phyloP scores from a whole-genome alignment of 352 stramenopile genomes.

The Globisporangium polare region DNA sequence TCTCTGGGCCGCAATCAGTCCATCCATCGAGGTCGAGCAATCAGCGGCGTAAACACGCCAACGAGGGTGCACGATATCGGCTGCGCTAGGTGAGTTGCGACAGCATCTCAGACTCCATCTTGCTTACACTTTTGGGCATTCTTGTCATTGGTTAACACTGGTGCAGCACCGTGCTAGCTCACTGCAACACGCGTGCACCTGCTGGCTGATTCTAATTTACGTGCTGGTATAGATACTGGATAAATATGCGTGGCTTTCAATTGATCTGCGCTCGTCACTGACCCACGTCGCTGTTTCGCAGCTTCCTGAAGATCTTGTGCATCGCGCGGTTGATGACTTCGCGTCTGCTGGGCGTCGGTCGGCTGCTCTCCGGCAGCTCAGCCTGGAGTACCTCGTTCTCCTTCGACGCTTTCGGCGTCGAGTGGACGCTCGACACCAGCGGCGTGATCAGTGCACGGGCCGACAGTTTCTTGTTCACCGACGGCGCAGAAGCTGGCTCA shows the following conservation, averaged over 20 bases:
- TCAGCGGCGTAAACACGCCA: conserved; percentile 18
- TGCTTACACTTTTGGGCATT: neutral
- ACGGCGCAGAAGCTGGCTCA: neutral
- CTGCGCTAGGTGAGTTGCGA: neutral
- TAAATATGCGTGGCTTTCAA: conserved; percentile 8
- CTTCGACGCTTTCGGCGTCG: conserved; percentile 1
- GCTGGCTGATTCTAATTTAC: conserved; percentile 21
- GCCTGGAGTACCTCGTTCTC: conserved; percentile 13
- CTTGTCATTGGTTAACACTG: neutral
- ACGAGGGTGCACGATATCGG: neutral
- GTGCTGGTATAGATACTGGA: conserved; percentile 10
- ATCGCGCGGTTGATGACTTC: conserved; percentile 10
- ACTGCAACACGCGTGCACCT: neutral
- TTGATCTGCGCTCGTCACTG: neutral
- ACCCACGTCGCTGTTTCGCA: neutral
- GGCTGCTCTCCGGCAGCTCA: conserved; percentile 1
- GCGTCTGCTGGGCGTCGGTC: neutral
- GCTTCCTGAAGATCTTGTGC: conserved; percentile 9
- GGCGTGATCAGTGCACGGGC: conserved; percentile 1
- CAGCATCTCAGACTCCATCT: neutral
- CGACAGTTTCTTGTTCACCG: neutral
- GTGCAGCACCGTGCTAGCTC: too few relatives aligned
- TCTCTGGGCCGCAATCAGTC: conserved; percentile 39
- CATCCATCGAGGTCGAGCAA: conserved; percentile 18
- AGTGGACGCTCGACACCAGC: conserved; percentile 8